Evolutionary conservation across 1,284 basidiomycete genomes (phyloP).

Genomic region (Ceratobasidium papillatum): DNA sequence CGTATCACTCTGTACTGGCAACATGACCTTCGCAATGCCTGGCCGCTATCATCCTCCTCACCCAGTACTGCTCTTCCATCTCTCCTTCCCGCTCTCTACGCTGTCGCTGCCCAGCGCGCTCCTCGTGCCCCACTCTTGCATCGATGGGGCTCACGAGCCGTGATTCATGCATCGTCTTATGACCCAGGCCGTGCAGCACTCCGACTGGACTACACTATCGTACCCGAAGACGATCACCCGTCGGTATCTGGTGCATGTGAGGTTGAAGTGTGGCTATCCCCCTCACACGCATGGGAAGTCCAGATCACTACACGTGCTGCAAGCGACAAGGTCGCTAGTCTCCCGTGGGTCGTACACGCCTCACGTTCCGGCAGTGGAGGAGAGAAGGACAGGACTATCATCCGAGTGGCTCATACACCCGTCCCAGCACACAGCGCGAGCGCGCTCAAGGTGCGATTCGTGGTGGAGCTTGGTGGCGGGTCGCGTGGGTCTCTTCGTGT

Average conservation of each 20-base stretch:
- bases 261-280: conserved; percentile 61
- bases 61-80: conserved; percentile 74
- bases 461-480: conserved; percentile 81
- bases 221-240: conserved; percentile 69
- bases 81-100: conserved; percentile 81
- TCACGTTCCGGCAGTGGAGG: conserved; percentile 53
- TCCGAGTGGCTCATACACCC: conserved; percentile 75
- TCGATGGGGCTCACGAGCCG: conserved; percentile 84
- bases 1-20: conserved; percentile 95
- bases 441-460: conserved; percentile 73
- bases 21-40: conserved; percentile 72
- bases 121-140: conserved; percentile 76
- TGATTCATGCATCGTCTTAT: conserved; percentile 58
- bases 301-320: conserved; percentile 75
- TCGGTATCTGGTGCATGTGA: conserved; percentile 52
- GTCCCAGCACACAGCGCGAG: conserved; percentile 57
- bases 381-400: conserved; percentile 63
- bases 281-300: conserved; percentile 89
- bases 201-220: conserved; percentile 85
- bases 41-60: conserved; percentile 54
- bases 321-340: conserved; percentile 72
- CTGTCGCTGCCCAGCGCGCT: conserved; percentile 77
- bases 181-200: conserved; percentile 84
- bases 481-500: conserved; percentile 76
- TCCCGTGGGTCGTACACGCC: conserved; percentile 80